Evolutionary conservation across 371 early-diverging fungal genomes (phyloP).

Genomic region (Mucor circinelloides): DNA sequence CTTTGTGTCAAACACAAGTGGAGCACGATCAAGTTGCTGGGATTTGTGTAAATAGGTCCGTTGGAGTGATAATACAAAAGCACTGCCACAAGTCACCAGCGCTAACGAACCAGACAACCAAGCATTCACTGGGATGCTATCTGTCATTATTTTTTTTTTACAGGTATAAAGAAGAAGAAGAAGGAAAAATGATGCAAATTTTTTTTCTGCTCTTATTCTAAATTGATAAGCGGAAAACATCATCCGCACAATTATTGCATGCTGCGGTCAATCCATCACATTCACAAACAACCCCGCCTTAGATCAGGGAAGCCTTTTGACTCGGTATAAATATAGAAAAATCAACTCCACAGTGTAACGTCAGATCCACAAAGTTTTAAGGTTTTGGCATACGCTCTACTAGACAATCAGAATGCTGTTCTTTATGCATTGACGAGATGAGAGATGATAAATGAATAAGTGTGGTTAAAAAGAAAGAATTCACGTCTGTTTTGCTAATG

Average conservation of each 20-base stretch:
- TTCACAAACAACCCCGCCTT: not conserved
- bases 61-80: slow-evolving; percentile 26
- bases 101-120: slow-evolving; percentile 22
- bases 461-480: too few species aligned
- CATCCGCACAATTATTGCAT: too few species aligned
- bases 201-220: too few species aligned
- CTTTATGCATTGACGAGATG: too few species aligned
- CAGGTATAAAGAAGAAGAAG: not conserved
- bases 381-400: too few species aligned
- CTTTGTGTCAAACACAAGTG: slow-evolving; percentile 18
- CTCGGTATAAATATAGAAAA: too few species aligned
- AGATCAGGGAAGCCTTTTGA: not conserved
- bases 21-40: slow-evolving; percentile 14
- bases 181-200: not conserved
- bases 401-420: too few species aligned
- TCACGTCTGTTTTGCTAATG: too few species aligned
- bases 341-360: not conserved
- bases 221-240: too few species aligned
- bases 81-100: slow-evolving; percentile 14
- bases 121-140: not conserved
- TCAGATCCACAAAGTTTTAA: not conserved
- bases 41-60: slow-evolving; percentile 24
- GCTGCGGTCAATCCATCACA: too few species aligned
- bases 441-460: too few species aligned
- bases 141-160: too few species aligned